A percentile compares a stretch with the other conserved stretches of the same genome.
Conservation (phyloP, 1,284 basidiomycete species). For the Calocybe gambosa region DNA sequence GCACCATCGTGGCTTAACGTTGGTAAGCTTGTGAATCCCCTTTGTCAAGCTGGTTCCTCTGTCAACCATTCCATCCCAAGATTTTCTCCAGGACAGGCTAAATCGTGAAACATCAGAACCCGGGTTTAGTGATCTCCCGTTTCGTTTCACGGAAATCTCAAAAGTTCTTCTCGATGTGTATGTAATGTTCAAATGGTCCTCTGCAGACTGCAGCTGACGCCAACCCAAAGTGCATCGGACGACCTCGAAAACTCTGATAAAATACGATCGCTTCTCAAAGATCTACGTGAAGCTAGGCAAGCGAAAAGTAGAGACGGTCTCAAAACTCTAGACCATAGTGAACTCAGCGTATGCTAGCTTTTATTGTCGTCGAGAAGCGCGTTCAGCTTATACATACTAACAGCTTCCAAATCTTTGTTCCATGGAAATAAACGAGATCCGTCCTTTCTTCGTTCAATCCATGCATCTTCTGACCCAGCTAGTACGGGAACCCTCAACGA, state of each 20-base stretch:
- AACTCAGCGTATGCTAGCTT: slow-evolving; percentile 58
- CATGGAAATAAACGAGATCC: slow-evolving; percentile 90
- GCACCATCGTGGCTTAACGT: slow-evolving; percentile 85
- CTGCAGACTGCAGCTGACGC: not conserved
- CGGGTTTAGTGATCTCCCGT: slow-evolving; percentile 74
- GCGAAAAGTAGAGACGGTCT: slow-evolving; percentile 89
- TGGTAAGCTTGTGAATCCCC: slow-evolving; percentile 45
- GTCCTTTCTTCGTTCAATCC: slow-evolving; percentile 81
- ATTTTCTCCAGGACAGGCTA: slow-evolving; percentile 71
- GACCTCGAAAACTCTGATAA: slow-evolving; percentile 81
- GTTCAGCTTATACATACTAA: not conserved
- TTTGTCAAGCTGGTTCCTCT: not conserved
- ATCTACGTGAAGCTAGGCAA: slow-evolving; percentile 90
- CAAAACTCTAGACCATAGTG: slow-evolving; percentile 62
- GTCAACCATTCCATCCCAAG: slow-evolving; percentile 32
- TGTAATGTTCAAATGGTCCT: slow-evolving; percentile 24
- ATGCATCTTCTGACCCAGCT: slow-evolving; percentile 62
- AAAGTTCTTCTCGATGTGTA: slow-evolving; percentile 89
- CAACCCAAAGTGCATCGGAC: slow-evolving; percentile 69
- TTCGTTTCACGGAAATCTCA: slow-evolving; percentile 83
- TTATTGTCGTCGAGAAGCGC: not conserved
- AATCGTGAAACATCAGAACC: slow-evolving; percentile 64
- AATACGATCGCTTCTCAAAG: slow-evolving; percentile 83
- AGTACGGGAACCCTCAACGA: slow-evolving; percentile 22
- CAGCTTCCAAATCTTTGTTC: slow-evolving; percentile 84